Base-by-base conservation (phyloP, 2,329 filamentous ascomycete species). In the Colletotrichum truncatum region DNA sequence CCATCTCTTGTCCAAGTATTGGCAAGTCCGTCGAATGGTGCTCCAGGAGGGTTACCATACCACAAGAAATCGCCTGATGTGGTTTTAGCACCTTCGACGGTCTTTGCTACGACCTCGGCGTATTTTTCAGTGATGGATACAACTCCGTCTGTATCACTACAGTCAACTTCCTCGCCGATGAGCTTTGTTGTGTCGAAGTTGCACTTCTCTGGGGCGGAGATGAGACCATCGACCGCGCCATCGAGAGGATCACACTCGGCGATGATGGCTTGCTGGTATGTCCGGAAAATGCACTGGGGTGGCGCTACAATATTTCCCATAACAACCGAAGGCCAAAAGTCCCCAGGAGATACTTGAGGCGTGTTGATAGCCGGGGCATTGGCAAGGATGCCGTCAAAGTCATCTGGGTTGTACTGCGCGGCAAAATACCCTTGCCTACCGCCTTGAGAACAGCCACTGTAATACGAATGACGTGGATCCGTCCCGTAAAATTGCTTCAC, bases 341-440 rank as follows among this genome's bases (percentile, higher is more conserved):
- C 21, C 1, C 9, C 61, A 7, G 55, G 36, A 1, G 34, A 53
- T 7, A 64, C 25, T 7, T 53, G 34, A 4, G 39, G 52, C 1
- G 32, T 32, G 61, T 76, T 73, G 6, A 78, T 68, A 8, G 84
- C 84, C 6, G 78, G 76, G 25, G 74, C 72, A 3, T 84, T 83
- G 3, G 84, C 85, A 2, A 88, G 73, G 18, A 87, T 80, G 11
- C 86, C 86, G 55, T 89, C 85, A 58, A 87, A 89, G 67, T 88
- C 85, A 0, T 82, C 77, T 0, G 87, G 85, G 65, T 81, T 87
- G 12, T 76, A 71, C 68, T 89, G 81, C 0, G 84, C 81, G 9
- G 81, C 81, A 54, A 84, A 85, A 34, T 87, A 75, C 6, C 86
- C 87, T 75, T 89, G 85, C 0, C 87, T 78, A 0, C 88, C 87